Percentiles rank a stretch among this genome's conserved stretches.
phyloP scores from a whole-genome alignment of 2,329 filamentous ascomycete species.

The Sporothrix pseudoabietina region DNA sequence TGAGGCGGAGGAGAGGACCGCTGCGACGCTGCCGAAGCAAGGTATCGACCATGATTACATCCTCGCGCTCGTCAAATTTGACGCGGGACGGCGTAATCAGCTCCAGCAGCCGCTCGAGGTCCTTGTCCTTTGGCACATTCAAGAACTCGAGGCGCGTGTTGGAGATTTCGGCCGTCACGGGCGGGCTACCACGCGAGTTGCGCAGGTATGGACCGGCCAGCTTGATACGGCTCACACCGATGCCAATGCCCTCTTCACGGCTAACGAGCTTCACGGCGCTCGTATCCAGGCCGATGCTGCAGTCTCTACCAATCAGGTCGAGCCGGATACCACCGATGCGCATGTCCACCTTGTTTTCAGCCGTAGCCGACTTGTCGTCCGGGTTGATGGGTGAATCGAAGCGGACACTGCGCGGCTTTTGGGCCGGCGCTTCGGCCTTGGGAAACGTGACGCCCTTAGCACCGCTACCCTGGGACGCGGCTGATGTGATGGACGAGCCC shows the following conservation, averaged over 20 bases:
- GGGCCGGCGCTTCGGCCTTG: constrained; percentile 42
- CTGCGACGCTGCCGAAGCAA: constrained; percentile 83
- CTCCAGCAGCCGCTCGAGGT: constrained; percentile 79
- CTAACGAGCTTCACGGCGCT: constrained; percentile 81
- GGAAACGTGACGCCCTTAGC: constrained; percentile 33
- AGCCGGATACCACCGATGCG: constrained; percentile 76
- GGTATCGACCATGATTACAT: constrained; percentile 94
- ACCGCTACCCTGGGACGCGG: constrained; percentile 52
- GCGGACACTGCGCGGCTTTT: constrained; percentile 58
- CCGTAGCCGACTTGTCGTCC: constrained; percentile 50
- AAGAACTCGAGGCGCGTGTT: constrained; percentile 74
- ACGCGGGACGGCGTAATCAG: constrained; percentile 90
- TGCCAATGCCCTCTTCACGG: constrained; percentile 69
- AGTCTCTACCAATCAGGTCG: constrained; percentile 75
- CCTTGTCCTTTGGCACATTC: constrained; percentile 70
- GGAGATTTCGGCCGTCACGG: constrained; percentile 63
- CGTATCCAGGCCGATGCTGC: constrained; percentile 72
- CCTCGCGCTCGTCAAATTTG: constrained; percentile 80
- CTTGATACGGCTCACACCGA: constrained; percentile 75
- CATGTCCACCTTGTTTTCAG: constrained; percentile 70
- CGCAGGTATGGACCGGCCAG: constrained; percentile 69
- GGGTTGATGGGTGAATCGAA: constrained; percentile 54
- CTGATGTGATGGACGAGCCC: constrained; percentile 79
- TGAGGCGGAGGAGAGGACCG: constrained; percentile 76
- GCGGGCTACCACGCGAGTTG: constrained; percentile 56